A percentile compares a stretch with the other conserved stretches of the same genome.
phyloP scores from a whole-genome alignment of 176 grass and related monocot species.

The Zoysia japonica region DNA sequence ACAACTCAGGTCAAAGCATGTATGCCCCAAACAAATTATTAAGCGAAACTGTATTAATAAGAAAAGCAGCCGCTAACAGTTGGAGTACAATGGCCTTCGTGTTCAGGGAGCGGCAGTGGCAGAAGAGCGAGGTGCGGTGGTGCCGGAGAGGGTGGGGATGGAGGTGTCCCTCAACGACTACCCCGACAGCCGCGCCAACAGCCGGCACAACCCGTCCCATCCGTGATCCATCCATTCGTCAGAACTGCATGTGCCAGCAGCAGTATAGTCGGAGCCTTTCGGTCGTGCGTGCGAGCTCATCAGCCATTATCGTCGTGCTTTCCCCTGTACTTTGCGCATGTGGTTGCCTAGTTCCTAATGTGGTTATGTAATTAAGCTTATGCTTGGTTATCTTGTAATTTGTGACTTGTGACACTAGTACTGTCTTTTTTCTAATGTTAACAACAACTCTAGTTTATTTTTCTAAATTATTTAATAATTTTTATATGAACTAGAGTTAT shows the following conservation, averaged over 20 bases:
- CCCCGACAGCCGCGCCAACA: not conserved
- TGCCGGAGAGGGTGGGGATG: conserved; percentile 32
- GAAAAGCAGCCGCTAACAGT: no score
- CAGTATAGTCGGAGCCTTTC: not conserved
- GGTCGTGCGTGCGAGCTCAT: not conserved
- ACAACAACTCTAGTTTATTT: no score
- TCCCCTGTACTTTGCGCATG: not conserved
- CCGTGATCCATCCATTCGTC: conserved; percentile 7
- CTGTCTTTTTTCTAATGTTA: no score
- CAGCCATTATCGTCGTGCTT: not conserved
- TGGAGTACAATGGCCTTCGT: not conserved
- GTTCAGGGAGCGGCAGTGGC: not conserved
- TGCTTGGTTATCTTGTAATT: not conserved
- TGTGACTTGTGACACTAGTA: no score
- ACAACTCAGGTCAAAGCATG: no score
- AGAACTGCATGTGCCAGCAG: not conserved
- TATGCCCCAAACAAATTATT: no score
- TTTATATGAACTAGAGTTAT: no score
- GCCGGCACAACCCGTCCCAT: conserved; percentile 19
- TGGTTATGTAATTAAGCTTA: not conserved
- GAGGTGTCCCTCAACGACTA: conserved; percentile 36
- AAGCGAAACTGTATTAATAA: no score
- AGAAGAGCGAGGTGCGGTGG: not conserved
- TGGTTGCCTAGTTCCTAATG: not conserved
- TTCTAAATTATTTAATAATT: no score